A percentile compares a stretch with the other conserved stretches of the same genome.
Conservation (phyloP, 106 monocot genomes). For the Platanthera guangdongensis region DNA sequence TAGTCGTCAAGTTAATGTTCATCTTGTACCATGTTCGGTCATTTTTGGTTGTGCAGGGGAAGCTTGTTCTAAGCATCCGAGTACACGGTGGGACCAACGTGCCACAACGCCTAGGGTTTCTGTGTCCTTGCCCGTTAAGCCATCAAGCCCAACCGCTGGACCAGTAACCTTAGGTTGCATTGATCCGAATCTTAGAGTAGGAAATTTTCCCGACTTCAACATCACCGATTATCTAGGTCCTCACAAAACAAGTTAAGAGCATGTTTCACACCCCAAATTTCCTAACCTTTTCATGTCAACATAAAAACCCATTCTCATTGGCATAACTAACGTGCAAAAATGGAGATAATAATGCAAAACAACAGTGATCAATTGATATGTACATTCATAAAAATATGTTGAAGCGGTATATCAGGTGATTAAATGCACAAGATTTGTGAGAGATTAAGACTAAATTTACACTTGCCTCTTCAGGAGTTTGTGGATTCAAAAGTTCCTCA, state of each 20-base stretch:
- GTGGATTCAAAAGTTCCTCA: constrained; percentile 9
- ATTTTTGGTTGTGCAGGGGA: too few relatives aligned
- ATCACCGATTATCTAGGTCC: not conserved
- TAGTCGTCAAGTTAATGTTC: too few relatives aligned
- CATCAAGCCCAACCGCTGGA: too few relatives aligned
- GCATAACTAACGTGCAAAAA: not conserved
- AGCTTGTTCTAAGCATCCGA: too few relatives aligned
- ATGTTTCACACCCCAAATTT: not conserved
- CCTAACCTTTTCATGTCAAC: not conserved
- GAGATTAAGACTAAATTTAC: not conserved
- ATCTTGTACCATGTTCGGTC: too few relatives aligned
- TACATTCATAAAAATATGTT: not conserved
- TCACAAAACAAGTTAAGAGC: not conserved
- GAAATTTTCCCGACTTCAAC: too few relatives aligned
- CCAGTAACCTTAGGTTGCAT: too few relatives aligned
- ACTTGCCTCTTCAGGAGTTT: constrained; percentile 27
- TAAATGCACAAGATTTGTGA: not conserved
- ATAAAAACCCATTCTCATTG: not conserved
- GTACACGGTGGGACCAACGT: too few relatives aligned
- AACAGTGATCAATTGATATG: not conserved
- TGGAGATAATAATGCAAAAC: not conserved
- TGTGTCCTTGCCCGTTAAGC: too few relatives aligned
- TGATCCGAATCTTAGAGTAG: too few relatives aligned
- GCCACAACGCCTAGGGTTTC: too few relatives aligned
- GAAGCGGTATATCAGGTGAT: not conserved